These are phyloP conservation scores for Saccharomycopsis sp. DNA, from an alignment of 805 yeast genomes.

Conservation along the genomic window DNA sequence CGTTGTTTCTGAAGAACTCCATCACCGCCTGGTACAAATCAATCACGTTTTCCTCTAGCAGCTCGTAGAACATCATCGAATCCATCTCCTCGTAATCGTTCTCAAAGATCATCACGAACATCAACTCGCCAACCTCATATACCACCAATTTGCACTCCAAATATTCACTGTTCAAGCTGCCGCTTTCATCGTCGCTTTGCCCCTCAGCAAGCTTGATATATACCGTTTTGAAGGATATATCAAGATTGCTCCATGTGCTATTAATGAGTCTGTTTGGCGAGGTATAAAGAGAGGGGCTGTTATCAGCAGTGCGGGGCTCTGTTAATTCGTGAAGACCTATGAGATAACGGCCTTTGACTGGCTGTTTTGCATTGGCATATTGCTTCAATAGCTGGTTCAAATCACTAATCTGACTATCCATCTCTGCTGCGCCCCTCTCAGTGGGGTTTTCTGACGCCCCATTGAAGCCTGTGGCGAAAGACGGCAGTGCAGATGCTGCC, in stretches of 20 bases:
- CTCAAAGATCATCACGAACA: conserved; percentile 15
- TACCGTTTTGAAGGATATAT: conserved; percentile 14
- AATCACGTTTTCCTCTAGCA: conserved; percentile 16
- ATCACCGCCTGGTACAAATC: conserved; percentile 16
- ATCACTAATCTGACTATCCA: conserved; percentile 6
- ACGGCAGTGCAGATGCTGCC: not conserved
- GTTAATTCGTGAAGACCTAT: conserved; percentile 12
- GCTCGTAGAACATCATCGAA: conserved; percentile 14
- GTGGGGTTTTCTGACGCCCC: not conserved
- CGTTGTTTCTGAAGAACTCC: conserved; percentile 13
- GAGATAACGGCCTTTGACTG: conserved; percentile 13
- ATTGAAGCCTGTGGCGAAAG: not conserved
- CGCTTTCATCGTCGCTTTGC: not conserved
- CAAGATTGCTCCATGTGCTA: conserved; percentile 12
- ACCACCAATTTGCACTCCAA: conserved; percentile 8
- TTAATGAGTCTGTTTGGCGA: conserved; percentile 17
- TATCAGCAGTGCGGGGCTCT: not conserved
- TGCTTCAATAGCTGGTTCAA: conserved; percentile 14
- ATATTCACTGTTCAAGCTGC: not conserved
- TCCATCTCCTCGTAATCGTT: conserved; percentile 14
- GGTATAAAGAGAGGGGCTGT: conserved; percentile 3
- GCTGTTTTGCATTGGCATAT: conserved; percentile 9
- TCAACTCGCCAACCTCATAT: conserved; percentile 12
- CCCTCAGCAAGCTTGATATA: conserved; percentile 6
- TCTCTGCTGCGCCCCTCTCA: not conserved